Conservation (phyloP, 1,284 basidiomycete species). For the Macrocybe sp. region DNA sequence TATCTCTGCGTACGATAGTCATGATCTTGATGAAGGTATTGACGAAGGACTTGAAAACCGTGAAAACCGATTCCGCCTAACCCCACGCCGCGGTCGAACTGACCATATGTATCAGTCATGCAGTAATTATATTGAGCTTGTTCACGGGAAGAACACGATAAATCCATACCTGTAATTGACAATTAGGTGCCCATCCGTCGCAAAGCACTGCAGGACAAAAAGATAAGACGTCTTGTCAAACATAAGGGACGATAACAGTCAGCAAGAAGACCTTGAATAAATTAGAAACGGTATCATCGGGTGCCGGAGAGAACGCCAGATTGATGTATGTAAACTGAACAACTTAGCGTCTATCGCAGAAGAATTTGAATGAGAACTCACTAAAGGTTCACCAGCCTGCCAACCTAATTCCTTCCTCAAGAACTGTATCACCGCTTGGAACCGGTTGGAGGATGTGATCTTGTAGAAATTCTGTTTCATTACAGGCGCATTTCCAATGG, state of each 20-base stretch:
- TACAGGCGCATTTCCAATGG: constrained; percentile 96
- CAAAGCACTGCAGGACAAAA: constrained; percentile 63
- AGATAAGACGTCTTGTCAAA: not conserved
- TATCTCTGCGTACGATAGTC: too few relatives aligned
- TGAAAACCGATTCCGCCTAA: too few relatives aligned
- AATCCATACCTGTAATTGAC: constrained; percentile 84
- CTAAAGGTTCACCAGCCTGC: constrained; percentile 85
- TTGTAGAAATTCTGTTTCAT: constrained; percentile 99
- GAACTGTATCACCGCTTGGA: constrained; percentile 95
- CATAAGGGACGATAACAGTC: constrained; percentile 10
- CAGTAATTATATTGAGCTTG: too few relatives aligned
- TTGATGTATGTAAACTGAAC: constrained; percentile 96
- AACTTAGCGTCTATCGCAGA: constrained; percentile 1
- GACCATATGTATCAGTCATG: too few relatives aligned
- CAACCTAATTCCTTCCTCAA: constrained; percentile 86
- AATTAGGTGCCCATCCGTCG: constrained; percentile 90
- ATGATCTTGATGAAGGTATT: too few relatives aligned
- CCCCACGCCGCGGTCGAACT: too few relatives aligned
- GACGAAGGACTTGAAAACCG: too few relatives aligned
- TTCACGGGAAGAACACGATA: too few relatives aligned
- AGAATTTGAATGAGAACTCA: constrained; percentile 35
- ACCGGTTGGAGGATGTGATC: constrained; percentile 91
- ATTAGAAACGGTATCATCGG: constrained; percentile 90
- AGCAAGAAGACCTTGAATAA: constrained; percentile 62
- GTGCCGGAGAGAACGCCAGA: constrained; percentile 91